Evolutionary conservation across 768 basidiomycete genomes (phyloP).

Genomic region (Myochromella boudieri): DNA sequence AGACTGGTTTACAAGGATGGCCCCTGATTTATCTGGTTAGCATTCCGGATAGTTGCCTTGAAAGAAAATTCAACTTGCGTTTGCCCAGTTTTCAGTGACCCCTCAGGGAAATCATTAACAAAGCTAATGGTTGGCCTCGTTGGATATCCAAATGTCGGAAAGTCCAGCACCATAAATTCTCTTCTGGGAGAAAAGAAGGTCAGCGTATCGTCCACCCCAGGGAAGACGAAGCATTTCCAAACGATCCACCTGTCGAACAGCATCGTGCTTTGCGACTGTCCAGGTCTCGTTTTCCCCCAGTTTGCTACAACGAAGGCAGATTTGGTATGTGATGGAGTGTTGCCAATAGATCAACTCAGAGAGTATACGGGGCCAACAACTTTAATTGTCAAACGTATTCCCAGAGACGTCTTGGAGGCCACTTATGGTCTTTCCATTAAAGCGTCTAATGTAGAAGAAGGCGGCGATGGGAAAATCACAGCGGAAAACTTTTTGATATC

Average conservation of each 20-base stretch:
- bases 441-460: slow-evolving; percentile 67
- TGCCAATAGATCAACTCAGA: slow-evolving; percentile 96
- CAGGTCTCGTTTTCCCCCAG: slow-evolving; percentile 96
- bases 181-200: slow-evolving; percentile 96
- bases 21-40: slow-evolving; percentile 71
- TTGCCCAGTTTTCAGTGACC: slow-evolving; percentile 59
- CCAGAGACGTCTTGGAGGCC: slow-evolving; percentile 81
- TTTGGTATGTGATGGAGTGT: slow-evolving; percentile 92
- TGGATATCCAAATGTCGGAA: slow-evolving; percentile 98
- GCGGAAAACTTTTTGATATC: slow-evolving; percentile 83
- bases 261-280: slow-evolving; percentile 93
- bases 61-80: slow-evolving; percentile 2
- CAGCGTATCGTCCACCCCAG: slow-evolving; percentile 96
- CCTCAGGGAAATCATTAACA: slow-evolving; percentile 52
- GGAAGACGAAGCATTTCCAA: slow-evolving; percentile 99
- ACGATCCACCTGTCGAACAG: slow-evolving; percentile 91
- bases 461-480: slow-evolving; percentile 72
- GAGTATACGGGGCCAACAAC: slow-evolving; percentile 87
- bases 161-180: slow-evolving; percentile 97
- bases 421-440: slow-evolving; percentile 85
- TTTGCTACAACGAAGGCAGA: slow-evolving; percentile 97
- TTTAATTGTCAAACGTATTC: slow-evolving; percentile 76
- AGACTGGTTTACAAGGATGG: slow-evolving; percentile 67
- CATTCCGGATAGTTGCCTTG: neutral
- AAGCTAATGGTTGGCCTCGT: slow-evolving; percentile 88